These are phyloP conservation scores for Phytomonas sp. DNA, from an alignment of 208 protist genomes.

Conservation along the genomic window DNA sequence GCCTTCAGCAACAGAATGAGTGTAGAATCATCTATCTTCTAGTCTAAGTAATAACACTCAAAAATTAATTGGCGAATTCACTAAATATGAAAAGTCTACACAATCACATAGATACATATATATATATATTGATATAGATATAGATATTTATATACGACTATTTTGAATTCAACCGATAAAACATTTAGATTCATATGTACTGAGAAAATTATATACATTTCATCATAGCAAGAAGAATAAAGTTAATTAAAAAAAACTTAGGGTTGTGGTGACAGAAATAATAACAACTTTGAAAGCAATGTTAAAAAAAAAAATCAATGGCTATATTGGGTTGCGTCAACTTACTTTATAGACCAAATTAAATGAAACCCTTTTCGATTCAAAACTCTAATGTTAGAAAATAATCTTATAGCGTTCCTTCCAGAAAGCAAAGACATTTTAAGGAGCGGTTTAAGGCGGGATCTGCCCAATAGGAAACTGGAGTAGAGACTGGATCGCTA, in stretches of 20 bases:
- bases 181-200: neutral
- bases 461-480: neutral
- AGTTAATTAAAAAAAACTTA: neutral
- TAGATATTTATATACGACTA: neutral
- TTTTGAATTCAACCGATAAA: neutral
- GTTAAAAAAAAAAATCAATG: neutral
- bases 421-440: neutral
- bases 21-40: neutral
- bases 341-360: neutral
- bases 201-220: slow-evolving; percentile 11
- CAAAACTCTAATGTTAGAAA: neutral
- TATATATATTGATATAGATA: neutral
- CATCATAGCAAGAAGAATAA: slow-evolving; percentile 5
- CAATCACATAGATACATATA: neutral
- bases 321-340: neutral
- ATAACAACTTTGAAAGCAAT: neutral
- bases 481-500: neutral
- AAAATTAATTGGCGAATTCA: neutral
- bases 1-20: neutral
- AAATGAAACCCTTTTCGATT: neutral
- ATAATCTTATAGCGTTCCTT: neutral
- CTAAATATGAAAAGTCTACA: neutral
- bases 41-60: neutral
- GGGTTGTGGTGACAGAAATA: neutral
- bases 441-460: slow-evolving; percentile 3